A percentile compares a stretch with the other conserved stretches of the same genome.
Conservation (phyloP, 2,329 filamentous ascomycete genomes). For the Talaromyces sp. region DNA sequence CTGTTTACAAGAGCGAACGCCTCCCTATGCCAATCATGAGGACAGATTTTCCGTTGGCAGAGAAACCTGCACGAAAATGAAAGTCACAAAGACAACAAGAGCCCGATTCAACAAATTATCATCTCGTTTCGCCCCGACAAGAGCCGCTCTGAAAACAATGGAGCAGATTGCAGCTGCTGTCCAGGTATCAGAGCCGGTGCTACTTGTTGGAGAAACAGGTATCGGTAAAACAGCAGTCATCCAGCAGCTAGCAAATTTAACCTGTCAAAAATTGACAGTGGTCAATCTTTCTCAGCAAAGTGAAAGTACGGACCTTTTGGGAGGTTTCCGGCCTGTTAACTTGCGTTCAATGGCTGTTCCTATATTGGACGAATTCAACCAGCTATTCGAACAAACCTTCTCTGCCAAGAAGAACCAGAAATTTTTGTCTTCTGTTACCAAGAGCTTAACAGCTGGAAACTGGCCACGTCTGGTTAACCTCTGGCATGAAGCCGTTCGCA, state of each 20-base stretch:
- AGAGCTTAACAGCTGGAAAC: slow-evolving; percentile 74
- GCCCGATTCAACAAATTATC: slow-evolving; percentile 38
- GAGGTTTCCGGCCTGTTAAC: slow-evolving; percentile 95
- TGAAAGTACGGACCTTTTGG: slow-evolving; percentile 90
- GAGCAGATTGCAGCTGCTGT: slow-evolving; percentile 86
- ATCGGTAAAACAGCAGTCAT: slow-evolving; percentile 97
- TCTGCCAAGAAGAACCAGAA: slow-evolving; percentile 82
- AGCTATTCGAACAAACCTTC: slow-evolving; percentile 83
- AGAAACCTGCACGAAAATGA: slow-evolving; percentile 57
- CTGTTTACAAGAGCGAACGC: slow-evolving; percentile 69
- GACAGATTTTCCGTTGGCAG: slow-evolving; percentile 63
- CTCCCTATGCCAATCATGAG: slow-evolving; percentile 63
- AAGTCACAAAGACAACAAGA: slow-evolving; percentile 47
- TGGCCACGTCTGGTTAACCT: slow-evolving; percentile 84
- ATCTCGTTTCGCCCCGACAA: slow-evolving; percentile 76
- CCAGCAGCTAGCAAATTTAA: slow-evolving; percentile 79
- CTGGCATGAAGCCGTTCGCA: slow-evolving; percentile 84
- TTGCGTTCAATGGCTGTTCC: slow-evolving; percentile 82
- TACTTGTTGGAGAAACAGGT: slow-evolving; percentile 97
- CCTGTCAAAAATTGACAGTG: slow-evolving; percentile 82
- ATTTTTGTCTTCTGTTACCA: slow-evolving; percentile 77
- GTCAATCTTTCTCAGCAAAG: slow-evolving; percentile 98
- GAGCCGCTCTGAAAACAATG: slow-evolving; percentile 75
- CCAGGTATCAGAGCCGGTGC: slow-evolving; percentile 77
- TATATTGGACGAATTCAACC: slow-evolving; percentile 88